phyloP scores from a whole-genome alignment of 1,284 basidiomycete genomes.

The Austroboletus olivaceoglutinosus region DNA sequence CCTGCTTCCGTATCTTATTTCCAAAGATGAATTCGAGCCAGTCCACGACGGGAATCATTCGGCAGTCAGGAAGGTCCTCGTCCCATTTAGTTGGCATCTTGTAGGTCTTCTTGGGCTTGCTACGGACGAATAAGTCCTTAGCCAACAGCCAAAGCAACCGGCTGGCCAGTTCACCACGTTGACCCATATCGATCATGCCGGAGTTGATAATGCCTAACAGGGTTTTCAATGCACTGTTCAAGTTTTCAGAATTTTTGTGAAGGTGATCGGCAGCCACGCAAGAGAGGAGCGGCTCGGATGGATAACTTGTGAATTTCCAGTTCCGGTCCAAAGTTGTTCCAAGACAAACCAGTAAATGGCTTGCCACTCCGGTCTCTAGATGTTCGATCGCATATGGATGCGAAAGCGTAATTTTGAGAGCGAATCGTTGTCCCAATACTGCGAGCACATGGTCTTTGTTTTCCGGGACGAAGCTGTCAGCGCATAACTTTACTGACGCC shows the following conservation, averaged over 20 bases:
- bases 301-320: constrained; percentile 9
- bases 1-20: neutral
- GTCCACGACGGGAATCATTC: constrained; percentile 5
- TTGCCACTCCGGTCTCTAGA: constrained; percentile 6
- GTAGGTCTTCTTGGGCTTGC: neutral
- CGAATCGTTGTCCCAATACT: constrained; percentile 11
- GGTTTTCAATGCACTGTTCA: accelerated
- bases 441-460: neutral
- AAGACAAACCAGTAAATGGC: constrained; percentile 7
- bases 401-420: constrained; percentile 1
- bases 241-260: neutral
- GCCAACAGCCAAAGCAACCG: constrained; percentile 11
- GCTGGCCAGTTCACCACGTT: constrained; percentile 7
- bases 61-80: constrained; percentile 1
- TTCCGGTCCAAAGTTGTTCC: constrained; percentile 5
- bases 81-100: neutral
- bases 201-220: neutral
- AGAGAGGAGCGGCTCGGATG: constrained; percentile 12
- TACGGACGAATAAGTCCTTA: constrained; percentile 13
- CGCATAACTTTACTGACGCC: constrained; percentile 1
- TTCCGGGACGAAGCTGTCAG: neutral
- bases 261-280: constrained; percentile 4
- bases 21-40: constrained; percentile 13
- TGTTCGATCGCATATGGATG: constrained; percentile 6
- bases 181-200: constrained; percentile 11